These are phyloP conservation scores for Bipolaris cookei DNA, from an alignment of 2,329 filamentous ascomycete species.

Conservation along the genomic window DNA sequence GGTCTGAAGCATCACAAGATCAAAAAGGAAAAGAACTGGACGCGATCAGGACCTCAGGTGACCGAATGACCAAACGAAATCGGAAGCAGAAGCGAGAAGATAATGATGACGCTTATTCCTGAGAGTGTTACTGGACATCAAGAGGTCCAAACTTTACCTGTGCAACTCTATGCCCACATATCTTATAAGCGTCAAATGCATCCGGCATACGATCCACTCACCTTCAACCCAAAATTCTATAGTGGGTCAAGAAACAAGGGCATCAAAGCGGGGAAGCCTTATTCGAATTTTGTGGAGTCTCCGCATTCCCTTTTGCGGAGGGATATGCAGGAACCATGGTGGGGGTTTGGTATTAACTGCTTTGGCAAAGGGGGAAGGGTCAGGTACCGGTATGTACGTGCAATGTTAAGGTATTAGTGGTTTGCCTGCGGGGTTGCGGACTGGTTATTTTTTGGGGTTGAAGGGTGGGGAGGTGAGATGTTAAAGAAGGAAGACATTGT, in stretches of 20 bases:
- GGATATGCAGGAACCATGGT: not conserved
- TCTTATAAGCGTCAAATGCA: no score
- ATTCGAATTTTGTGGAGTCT: not conserved
- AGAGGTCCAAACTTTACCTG: not conserved
- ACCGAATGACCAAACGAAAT: not conserved
- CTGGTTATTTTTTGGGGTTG: not conserved
- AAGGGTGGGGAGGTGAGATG: not conserved
- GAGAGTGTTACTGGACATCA: not conserved
- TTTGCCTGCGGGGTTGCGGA: not conserved
- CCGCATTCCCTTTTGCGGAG: not conserved
- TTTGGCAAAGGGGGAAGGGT: not conserved
- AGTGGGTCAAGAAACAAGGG: not conserved
- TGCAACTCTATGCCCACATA: no score
- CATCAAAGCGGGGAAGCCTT: not conserved
- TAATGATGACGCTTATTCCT: not conserved
- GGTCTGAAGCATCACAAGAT: slow-evolving; percentile 8
- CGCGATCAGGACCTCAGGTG: slow-evolving; percentile 5
- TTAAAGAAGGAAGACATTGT: not conserved
- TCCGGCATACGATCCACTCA: no score
- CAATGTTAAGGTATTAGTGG: not conserved
- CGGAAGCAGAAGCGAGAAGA: not conserved
- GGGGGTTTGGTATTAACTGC: not conserved
- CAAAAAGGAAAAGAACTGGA: slow-evolving; percentile 8
- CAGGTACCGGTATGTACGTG: not conserved
- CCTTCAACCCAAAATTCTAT: not conserved